Evolutionary conservation across 2,329 filamentous ascomycete species (phyloP).

Genomic region (Simplicillium sp.): DNA sequence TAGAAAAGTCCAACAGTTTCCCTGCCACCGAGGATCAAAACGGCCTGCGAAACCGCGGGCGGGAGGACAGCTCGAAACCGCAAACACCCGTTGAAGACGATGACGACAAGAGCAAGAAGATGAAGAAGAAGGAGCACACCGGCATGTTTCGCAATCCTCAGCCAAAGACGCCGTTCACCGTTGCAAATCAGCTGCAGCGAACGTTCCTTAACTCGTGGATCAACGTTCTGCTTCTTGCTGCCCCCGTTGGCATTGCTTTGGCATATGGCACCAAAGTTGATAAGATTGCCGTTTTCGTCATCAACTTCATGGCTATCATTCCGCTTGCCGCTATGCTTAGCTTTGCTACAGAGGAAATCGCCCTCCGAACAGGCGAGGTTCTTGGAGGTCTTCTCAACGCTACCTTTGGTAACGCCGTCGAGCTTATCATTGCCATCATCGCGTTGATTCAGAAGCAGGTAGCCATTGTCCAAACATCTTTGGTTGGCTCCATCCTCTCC

Average conservation of each 20-base stretch:
- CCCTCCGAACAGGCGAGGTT: slow-evolving; percentile 71
- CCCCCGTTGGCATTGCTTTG: slow-evolving; percentile 70
- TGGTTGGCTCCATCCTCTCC: slow-evolving; percentile 86
- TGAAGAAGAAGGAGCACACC: slow-evolving; percentile 28
- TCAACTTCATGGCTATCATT: slow-evolving; percentile 92
- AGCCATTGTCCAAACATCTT: slow-evolving; percentile 81
- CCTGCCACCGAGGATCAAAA: slow-evolving; percentile 12
- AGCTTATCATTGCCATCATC: slow-evolving; percentile 81
- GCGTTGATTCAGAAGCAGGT: slow-evolving; percentile 67
- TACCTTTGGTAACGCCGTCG: slow-evolving; percentile 86
- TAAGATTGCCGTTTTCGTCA: slow-evolving; percentile 62
- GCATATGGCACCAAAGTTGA: slow-evolving; percentile 49
- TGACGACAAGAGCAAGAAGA: slow-evolving; percentile 23
- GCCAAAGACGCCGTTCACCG: slow-evolving; percentile 47
- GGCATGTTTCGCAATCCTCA: slow-evolving; percentile 34
- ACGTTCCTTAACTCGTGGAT: slow-evolving; percentile 79
- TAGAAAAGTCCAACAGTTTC: slow-evolving; percentile 5
- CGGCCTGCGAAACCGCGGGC: slow-evolving; percentile 20
- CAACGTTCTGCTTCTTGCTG: slow-evolving; percentile 70
- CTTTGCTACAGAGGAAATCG: slow-evolving; percentile 85
- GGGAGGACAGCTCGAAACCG: slow-evolving; percentile 14
- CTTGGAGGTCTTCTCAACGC: slow-evolving; percentile 84
- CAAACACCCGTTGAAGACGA: slow-evolving; percentile 9
- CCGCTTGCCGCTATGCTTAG: slow-evolving; percentile 79
- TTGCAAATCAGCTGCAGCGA: slow-evolving; percentile 58